Percentiles rank a stretch among this genome's conserved stretches.
Conservation (phyloP, 2,329 filamentous ascomycete species). For the Aspergillus udagawae region DNA sequence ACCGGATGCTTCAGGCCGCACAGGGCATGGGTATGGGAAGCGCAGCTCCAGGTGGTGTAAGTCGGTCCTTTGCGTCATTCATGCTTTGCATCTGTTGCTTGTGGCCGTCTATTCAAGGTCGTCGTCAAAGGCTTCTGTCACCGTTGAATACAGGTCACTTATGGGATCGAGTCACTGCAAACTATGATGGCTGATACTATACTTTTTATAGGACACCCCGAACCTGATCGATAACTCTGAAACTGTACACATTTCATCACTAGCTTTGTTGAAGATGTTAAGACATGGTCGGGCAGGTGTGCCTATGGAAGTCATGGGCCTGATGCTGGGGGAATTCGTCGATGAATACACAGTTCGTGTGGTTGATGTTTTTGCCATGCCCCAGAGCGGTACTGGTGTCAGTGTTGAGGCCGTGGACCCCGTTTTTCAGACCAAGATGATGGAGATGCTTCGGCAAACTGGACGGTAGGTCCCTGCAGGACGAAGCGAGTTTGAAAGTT, state of each 20-base stretch:
- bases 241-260: slow-evolving; percentile 97
- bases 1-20: slow-evolving; percentile 76
- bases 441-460: slow-evolving; percentile 98
- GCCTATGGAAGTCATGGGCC: slow-evolving; percentile 99
- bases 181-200: slow-evolving; percentile 7
- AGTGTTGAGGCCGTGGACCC: slow-evolving; percentile 98
- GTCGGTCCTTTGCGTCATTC: slow-evolving; percentile 16
- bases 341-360: slow-evolving; percentile 98
- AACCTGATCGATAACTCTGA: slow-evolving; percentile 98
- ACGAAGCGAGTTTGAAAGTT: slow-evolving; percentile 21
- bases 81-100: neutral
- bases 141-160: neutral
- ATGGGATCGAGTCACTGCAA: neutral
- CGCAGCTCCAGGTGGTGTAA: slow-evolving; percentile 38
- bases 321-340: slow-evolving; percentile 98
- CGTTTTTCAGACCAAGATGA: slow-evolving; percentile 99
- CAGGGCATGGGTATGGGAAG: slow-evolving; percentile 52
- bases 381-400: slow-evolving; percentile 95
- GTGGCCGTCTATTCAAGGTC: neutral
- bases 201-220: slow-evolving; percentile 65
- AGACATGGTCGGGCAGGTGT: slow-evolving; percentile 95
- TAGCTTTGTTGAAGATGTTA: slow-evolving; percentile 97
- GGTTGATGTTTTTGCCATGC: slow-evolving; percentile 99
- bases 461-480: slow-evolving; percentile 61
- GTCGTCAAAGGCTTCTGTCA: neutral